A percentile compares a stretch with the other conserved stretches of the same genome.
phyloP scores from a whole-genome alignment of 768 basidiomycete genomes.

The Boletus rex-veris region DNA sequence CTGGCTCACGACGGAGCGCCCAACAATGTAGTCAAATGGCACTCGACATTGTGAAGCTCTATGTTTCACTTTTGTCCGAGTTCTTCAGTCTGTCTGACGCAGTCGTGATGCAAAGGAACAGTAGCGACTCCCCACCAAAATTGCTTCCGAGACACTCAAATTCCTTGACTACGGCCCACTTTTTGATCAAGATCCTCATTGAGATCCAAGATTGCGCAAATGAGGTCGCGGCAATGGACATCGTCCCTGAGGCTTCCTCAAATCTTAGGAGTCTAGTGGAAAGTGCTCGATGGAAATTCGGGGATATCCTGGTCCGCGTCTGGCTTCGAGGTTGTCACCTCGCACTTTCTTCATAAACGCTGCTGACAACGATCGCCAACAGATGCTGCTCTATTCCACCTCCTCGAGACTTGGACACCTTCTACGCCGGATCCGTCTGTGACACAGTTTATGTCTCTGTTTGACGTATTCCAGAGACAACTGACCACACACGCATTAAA shows the following conservation, averaged over 20 bases:
- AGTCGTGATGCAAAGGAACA: constrained; percentile 53
- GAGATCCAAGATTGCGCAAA: constrained; percentile 86
- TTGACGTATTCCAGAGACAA: constrained; percentile 80
- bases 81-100: constrained; percentile 84
- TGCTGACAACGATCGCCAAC: constrained; percentile 9
- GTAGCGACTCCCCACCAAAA: constrained; percentile 41
- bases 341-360: background rate
- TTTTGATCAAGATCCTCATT: constrained; percentile 71
- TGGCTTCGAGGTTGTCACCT: constrained; percentile 76
- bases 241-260: constrained; percentile 68
- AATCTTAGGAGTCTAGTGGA: constrained; percentile 74
- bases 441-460: constrained; percentile 71
- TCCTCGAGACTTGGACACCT: constrained; percentile 82
- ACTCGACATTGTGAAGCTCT: constrained; percentile 79
- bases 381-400: constrained; percentile 84
- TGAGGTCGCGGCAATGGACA: constrained; percentile 77
- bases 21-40: constrained; percentile 86
- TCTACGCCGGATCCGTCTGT: constrained; percentile 59
- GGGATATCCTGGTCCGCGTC: constrained; percentile 67
- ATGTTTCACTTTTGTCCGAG: constrained; percentile 78
- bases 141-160: constrained; percentile 74
- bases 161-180: constrained; percentile 78
- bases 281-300: constrained; percentile 83
- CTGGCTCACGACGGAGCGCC: constrained; percentile 69
- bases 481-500: constrained; percentile 73